A percentile compares a stretch with the other conserved stretches of the same genome.
These are phyloP conservation scores for Ambrosia artemisiifolia DNA, from an alignment of 129 eudicot species.

Conservation along the genomic window DNA sequence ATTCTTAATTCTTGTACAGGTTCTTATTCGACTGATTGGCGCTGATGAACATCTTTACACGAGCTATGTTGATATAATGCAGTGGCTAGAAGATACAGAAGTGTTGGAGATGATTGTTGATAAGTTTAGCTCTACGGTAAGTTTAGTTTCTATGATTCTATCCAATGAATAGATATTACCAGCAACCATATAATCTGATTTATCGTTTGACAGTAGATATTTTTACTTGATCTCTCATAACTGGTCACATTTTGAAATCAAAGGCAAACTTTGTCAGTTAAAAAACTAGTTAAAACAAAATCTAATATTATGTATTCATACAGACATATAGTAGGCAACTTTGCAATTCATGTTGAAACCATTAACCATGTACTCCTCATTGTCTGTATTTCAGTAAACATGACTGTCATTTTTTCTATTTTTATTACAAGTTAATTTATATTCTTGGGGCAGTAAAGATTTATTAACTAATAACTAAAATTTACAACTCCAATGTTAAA, in stretches of 20 bases:
- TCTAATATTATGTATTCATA: background rate
- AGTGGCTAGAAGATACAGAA: conserved; percentile 85
- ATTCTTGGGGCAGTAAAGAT: conserved; percentile 8
- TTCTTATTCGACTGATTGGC: conserved; percentile 88
- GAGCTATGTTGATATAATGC: conserved; percentile 62
- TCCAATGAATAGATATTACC: background rate
- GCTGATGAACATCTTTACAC: conserved; percentile 92
- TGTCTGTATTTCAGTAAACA: background rate
- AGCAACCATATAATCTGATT: background rate
- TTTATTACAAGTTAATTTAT: background rate
- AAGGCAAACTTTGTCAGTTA: background rate
- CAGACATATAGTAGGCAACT: background rate
- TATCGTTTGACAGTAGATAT: background rate
- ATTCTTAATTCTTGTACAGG: conserved; percentile 47
- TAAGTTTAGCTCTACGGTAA: conserved; percentile 87
- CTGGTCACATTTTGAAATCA: background rate
- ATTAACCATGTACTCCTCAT: background rate
- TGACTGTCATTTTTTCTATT: background rate
- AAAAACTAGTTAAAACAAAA: background rate
- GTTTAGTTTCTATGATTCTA: conserved; percentile 29
- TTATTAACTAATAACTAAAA: conserved; percentile 11
- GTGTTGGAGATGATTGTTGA: conserved; percentile 91
- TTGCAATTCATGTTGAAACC: conserved; percentile 4
- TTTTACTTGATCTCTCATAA: background rate
- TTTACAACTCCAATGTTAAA: conserved; percentile 32